Evolutionary conservation across 768 basidiomycete genomes (phyloP).

Genomic region (Thelephora ganbajun): DNA sequence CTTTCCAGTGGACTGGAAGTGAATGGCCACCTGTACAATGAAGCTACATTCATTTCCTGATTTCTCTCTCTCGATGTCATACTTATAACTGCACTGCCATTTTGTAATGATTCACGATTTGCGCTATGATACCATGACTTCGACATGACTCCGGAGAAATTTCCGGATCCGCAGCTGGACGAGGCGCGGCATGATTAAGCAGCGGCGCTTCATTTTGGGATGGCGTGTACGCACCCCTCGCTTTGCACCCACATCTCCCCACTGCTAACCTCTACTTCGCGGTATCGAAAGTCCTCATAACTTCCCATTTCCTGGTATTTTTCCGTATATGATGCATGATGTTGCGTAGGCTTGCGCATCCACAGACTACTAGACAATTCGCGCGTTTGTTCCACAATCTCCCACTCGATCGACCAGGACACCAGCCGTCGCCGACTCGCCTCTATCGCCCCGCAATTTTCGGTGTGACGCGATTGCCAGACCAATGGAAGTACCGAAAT

Average conservation of each 20-base stretch:
- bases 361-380: not conserved
- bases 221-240: too few relatives aligned
- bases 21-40: conserved; percentile 68
- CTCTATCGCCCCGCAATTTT: too few relatives aligned
- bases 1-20: conserved; percentile 29
- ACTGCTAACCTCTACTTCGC: not conserved
- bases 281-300: not conserved
- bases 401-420: too few relatives aligned
- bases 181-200: too few relatives aligned
- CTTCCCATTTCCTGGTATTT: too few relatives aligned
- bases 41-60: conserved; percentile 80
- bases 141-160: too few relatives aligned
- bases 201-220: too few relatives aligned
- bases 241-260: not conserved
- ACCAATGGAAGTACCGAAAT: too few relatives aligned
- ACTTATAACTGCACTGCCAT: not conserved
- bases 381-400: not conserved
- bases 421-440: too few relatives aligned
- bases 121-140: too few relatives aligned
- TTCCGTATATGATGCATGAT: not conserved
- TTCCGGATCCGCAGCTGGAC: too few relatives aligned
- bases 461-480: too few relatives aligned
- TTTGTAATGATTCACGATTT: not conserved
- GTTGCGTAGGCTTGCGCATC: not conserved
- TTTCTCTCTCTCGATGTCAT: not conserved